Percentiles rank a stretch among this genome's conserved stretches.
phyloP scores from a whole-genome alignment of 305 asterid species.

The Salvia sclarea region DNA sequence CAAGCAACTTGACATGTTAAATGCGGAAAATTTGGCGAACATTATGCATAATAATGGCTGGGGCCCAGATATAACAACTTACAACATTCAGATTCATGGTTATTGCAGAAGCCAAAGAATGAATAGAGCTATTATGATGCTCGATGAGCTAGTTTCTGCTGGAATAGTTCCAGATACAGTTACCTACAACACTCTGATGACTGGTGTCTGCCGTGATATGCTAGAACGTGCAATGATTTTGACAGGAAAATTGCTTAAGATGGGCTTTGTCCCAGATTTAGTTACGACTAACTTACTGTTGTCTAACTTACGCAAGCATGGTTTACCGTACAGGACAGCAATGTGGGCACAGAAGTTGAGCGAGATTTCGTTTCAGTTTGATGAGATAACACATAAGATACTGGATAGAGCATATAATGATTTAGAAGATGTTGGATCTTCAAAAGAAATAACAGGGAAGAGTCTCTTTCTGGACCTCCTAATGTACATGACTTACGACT shows the following conservation, averaged over 20 bases:
- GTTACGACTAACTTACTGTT: slow-evolving; percentile 73
- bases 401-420: slow-evolving; percentile 64
- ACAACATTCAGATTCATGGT: slow-evolving; percentile 78
- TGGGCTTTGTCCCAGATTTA: slow-evolving; percentile 81
- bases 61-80: slow-evolving; percentile 81
- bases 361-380: slow-evolving; percentile 76
- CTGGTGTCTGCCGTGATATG: slow-evolving; percentile 72
- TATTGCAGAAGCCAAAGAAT: slow-evolving; percentile 68
- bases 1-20: slow-evolving; percentile 71
- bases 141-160: slow-evolving; percentile 70
- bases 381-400: slow-evolving; percentile 68
- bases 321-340: slow-evolving; percentile 70
- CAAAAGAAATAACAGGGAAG: slow-evolving; percentile 57
- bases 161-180: slow-evolving; percentile 86
- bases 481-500: slow-evolving; percentile 82
- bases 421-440: slow-evolving; percentile 48
- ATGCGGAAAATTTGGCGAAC: slow-evolving; percentile 60
- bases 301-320: slow-evolving; percentile 81
- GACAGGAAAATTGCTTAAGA: slow-evolving; percentile 83
- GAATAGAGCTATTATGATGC: slow-evolving; percentile 66
- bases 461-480: slow-evolving; percentile 83
- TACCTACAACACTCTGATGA: slow-evolving; percentile 84
- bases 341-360: slow-evolving; percentile 89
- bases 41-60: slow-evolving; percentile 65
- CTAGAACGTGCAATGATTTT: slow-evolving; percentile 86